These are phyloP conservation scores for Cryphonectria parasitica DNA, from an alignment of 2,329 filamentous ascomycete species.

Conservation along the genomic window DNA sequence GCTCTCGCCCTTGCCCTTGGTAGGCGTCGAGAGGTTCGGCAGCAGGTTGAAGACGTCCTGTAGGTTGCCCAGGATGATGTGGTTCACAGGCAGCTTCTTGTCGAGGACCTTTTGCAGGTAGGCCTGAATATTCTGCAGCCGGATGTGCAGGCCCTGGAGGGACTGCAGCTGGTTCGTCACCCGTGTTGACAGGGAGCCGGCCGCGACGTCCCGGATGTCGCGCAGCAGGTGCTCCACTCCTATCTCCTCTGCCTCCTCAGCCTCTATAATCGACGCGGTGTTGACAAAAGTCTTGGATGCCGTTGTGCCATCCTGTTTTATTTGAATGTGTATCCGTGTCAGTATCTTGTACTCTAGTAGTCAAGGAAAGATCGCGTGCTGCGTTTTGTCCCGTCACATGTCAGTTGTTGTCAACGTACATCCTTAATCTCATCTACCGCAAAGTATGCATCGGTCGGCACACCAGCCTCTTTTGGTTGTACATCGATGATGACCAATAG, in stretches of 20 bases:
- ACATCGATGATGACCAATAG: slow-evolving; percentile 98
- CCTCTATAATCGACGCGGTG: slow-evolving; percentile 97
- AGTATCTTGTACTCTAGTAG: slow-evolving; percentile 12
- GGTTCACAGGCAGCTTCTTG: slow-evolving; percentile 91
- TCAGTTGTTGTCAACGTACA: slow-evolving; percentile 56
- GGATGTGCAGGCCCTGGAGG: slow-evolving; percentile 90
- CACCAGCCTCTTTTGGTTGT: slow-evolving; percentile 95
- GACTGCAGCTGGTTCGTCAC: slow-evolving; percentile 98
- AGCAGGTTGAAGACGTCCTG: slow-evolving; percentile 99
- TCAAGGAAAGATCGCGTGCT: not conserved
- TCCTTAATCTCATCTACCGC: slow-evolving; percentile 99
- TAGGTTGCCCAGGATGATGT: slow-evolving; percentile 95
- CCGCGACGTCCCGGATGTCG: slow-evolving; percentile 97
- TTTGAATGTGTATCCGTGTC: slow-evolving; percentile 14
- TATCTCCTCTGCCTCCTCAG: slow-evolving; percentile 98
- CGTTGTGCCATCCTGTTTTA: slow-evolving; percentile 86
- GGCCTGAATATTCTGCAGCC: slow-evolving; percentile 90
- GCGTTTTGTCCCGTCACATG: not conserved
- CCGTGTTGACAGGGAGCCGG: slow-evolving; percentile 92
- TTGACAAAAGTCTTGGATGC: slow-evolving; percentile 98
- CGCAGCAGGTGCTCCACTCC: slow-evolving; percentile 96
- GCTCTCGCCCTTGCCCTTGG: slow-evolving; percentile 66
- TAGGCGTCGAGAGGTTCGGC: slow-evolving; percentile 88
- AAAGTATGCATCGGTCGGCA: slow-evolving; percentile 98
- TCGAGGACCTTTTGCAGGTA: slow-evolving; percentile 97